Conservation (phyloP, 1,139 yeast genomes). For the Candida sp. region DNA sequence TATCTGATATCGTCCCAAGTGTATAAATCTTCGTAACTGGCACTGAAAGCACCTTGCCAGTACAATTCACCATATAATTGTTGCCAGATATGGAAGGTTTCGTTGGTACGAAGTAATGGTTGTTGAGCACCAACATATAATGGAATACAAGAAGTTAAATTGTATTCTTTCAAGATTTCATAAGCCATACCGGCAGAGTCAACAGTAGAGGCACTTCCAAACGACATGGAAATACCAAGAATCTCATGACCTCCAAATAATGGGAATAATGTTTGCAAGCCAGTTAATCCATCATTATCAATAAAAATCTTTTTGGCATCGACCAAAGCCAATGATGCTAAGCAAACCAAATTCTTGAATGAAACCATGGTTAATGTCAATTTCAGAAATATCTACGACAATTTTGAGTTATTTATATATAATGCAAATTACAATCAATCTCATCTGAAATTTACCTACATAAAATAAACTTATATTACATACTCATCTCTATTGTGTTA, state of each 20-base stretch:
- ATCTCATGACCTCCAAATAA: slow-evolving; percentile 34
- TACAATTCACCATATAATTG: slow-evolving; percentile 31
- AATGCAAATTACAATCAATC: too few relatives aligned
- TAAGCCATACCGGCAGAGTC: slow-evolving; percentile 30
- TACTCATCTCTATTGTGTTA: too few relatives aligned
- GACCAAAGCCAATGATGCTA: neutral
- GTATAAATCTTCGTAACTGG: slow-evolving; percentile 24
- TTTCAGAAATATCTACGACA: too few relatives aligned
- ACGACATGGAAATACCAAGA: slow-evolving; percentile 33
- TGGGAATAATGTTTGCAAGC: slow-evolving; percentile 30
- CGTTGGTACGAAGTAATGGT: slow-evolving; percentile 33
- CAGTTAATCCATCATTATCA: slow-evolving; percentile 34
- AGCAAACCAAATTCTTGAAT: neutral
- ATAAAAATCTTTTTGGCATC: slow-evolving; percentile 27
- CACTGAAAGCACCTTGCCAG: slow-evolving; percentile 40
- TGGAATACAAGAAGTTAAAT: slow-evolving; percentile 33
- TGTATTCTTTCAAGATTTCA: slow-evolving; percentile 22
- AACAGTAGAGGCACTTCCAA: slow-evolving; percentile 33
- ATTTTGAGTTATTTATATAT: too few relatives aligned
- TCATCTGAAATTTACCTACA: too few relatives aligned
- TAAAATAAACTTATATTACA: too few relatives aligned
- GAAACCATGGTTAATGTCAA: neutral
- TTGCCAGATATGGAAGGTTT: slow-evolving; percentile 36
- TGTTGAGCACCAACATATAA: slow-evolving; percentile 33
- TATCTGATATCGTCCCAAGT: slow-evolving; percentile 25